These are phyloP conservation scores for Escallonia herrerae DNA, from an alignment of 129 eudicot species.

Conservation along the genomic window DNA sequence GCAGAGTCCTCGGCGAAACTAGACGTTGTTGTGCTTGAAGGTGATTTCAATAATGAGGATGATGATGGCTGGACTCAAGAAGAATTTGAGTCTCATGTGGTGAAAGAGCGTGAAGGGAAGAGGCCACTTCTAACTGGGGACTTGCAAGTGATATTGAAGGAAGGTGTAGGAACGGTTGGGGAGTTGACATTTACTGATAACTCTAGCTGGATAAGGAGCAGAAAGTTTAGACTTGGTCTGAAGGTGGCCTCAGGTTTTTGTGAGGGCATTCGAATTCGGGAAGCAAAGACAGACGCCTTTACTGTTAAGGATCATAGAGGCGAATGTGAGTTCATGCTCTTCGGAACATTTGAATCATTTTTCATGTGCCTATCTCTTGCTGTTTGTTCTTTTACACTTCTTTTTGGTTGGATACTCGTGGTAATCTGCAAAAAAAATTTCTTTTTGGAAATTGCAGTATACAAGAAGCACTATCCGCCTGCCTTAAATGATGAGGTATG, in stretches of 20 bases:
- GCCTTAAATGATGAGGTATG: slow-evolving; percentile 87
- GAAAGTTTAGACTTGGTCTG: slow-evolving; percentile 90
- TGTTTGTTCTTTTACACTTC: neutral
- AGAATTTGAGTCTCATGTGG: slow-evolving; percentile 86
- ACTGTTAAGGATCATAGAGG: slow-evolving; percentile 96
- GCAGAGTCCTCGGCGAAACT: slow-evolving; percentile 75
- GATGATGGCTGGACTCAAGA: slow-evolving; percentile 90
- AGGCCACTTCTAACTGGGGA: slow-evolving; percentile 95
- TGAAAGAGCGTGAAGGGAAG: slow-evolving; percentile 98
- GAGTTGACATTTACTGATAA: slow-evolving; percentile 93
- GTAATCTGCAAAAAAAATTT: neutral
- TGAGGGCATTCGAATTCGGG: slow-evolving; percentile 72
- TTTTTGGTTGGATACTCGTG: neutral
- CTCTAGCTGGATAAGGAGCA: slow-evolving; percentile 98
- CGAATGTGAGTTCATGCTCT: slow-evolving; percentile 61
- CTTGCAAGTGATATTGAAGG: slow-evolving; percentile 69
- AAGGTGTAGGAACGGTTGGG: slow-evolving; percentile 96
- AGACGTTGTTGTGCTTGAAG: slow-evolving; percentile 94
- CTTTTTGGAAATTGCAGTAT: slow-evolving; percentile 47
- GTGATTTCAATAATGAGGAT: slow-evolving; percentile 91
- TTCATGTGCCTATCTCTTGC: too few species aligned
- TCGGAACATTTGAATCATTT: neutral
- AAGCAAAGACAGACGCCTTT: slow-evolving; percentile 94
- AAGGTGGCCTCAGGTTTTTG: slow-evolving; percentile 69
- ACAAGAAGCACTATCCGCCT: slow-evolving; percentile 99